phyloP scores from a whole-genome alignment of 2,329 filamentous ascomycete species.

The Trichoderma cornu-damae region DNA sequence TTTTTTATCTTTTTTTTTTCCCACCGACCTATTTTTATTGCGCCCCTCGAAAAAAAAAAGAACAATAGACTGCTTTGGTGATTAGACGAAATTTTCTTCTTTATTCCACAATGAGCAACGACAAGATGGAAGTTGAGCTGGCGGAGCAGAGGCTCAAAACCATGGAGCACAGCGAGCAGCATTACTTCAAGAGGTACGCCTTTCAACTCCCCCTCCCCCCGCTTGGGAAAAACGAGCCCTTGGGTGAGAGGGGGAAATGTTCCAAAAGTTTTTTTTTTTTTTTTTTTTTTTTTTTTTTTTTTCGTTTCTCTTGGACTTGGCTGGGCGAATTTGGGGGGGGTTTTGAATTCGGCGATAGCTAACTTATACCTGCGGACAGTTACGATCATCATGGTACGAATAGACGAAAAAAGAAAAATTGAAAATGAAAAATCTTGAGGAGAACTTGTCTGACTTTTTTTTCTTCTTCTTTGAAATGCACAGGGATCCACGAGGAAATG shows the following conservation, averaged over 20 bases:
- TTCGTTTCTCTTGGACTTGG: neutral
- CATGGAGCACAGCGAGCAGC: slow-evolving; percentile 92
- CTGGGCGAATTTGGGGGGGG: neutral
- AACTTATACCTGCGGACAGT: slow-evolving; percentile 45
- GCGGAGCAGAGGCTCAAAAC: slow-evolving; percentile 60
- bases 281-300: neutral
- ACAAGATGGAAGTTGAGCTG: slow-evolving; percentile 54
- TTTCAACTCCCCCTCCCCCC: no score
- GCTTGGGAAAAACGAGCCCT: no score
- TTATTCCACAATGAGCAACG: slow-evolving; percentile 40
- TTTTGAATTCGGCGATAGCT: slow-evolving; percentile 34
- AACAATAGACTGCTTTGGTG: neutral
- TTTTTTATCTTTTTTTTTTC: neutral
- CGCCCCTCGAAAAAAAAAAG: neutral
- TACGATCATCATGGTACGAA: slow-evolving; percentile 92
- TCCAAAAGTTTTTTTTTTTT: neutral
- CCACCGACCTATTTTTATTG: slow-evolving; percentile 1
- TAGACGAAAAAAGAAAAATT: neutral
- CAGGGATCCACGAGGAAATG: slow-evolving; percentile 97
- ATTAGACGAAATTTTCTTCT: slow-evolving; percentile 5
- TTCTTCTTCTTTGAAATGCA: slow-evolving; percentile 32
- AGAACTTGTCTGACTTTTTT: slow-evolving; percentile 20
- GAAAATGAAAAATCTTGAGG: neutral
- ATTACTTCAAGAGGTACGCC: slow-evolving; percentile 93
- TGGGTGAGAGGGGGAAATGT: neutral